phyloP scores from a whole-genome alignment of 164 flowering plant genomes.

The Kalanchoe fedtschenkoi region DNA sequence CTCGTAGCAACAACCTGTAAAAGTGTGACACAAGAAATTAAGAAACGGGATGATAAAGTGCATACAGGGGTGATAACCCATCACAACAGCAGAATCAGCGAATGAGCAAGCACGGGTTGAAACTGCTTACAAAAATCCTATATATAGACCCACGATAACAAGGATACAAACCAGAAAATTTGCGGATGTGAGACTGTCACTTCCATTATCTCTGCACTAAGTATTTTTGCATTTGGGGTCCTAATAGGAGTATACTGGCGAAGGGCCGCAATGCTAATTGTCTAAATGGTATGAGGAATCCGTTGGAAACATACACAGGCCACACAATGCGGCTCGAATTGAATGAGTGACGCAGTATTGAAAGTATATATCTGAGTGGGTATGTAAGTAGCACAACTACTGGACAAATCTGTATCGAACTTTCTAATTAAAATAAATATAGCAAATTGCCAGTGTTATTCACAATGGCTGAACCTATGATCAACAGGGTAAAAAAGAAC shows the following conservation, averaged over 20 bases:
- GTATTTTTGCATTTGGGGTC: too few species aligned
- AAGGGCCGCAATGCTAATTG: too few species aligned
- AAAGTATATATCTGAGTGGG: too few species aligned
- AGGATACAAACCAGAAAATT: not conserved
- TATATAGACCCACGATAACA: too few species aligned
- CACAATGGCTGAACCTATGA: not conserved
- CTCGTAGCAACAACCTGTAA: slow-evolving; percentile 63
- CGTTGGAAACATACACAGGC: too few species aligned
- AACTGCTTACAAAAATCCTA: not conserved
- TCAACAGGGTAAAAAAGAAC: not conserved
- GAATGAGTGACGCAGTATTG: too few species aligned
- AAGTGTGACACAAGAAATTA: not conserved
- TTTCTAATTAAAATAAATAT: not conserved
- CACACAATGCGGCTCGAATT: too few species aligned
- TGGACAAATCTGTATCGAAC: not conserved
- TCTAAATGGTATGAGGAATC: too few species aligned
- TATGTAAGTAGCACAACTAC: too few species aligned
- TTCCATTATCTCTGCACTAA: not conserved
- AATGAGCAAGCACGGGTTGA: not conserved
- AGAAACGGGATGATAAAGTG: too few species aligned
- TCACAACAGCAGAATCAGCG: not conserved
- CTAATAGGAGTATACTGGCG: too few species aligned
- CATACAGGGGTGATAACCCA: not conserved
- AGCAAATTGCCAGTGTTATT: not conserved
- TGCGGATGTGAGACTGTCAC: not conserved